Evolutionary conservation across 176 grass and related monocot species (phyloP), one percentile per base, ranked within the genome.

Genomic region (Phragmites australis): DNA sequence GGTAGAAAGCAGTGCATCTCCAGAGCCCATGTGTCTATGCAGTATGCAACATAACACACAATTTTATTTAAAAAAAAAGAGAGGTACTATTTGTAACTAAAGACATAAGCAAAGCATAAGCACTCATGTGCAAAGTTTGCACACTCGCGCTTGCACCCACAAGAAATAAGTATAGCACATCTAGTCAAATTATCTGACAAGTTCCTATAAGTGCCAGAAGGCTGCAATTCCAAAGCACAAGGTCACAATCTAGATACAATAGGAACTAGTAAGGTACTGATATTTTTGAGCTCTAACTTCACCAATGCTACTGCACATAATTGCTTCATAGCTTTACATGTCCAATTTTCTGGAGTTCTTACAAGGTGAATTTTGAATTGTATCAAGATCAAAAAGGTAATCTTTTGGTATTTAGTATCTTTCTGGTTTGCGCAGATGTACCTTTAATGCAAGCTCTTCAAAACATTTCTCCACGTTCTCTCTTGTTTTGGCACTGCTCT

Each of bases 401-500:
- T 14, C 8, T 43, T 60, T 50, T 34, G 2, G 16, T 69, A 75
- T 10, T 30, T 26, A 81, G 56, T 60, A 75, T 86, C 19, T 75
- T 83, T 57, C 19, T 44, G 17, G 58, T 77, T 49, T 65, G 27
- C 39, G 14, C 44, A 59, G 2, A 57, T 81, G 40, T 95, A 99
- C 96, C 96, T 99, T 95, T 52, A 93, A 37, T 29, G 90, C 90
- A 87, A 98, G 88, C 83, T 95, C 90, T 89, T 95, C 90, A 84
- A 99, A 99, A 82, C 92, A 99, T 89, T 91, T 88, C 71, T 95
- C 92, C 43, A 99, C 92, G 41, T 99, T 99, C 32, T 81, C 68
- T 77, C 90, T 86, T 86, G 96, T 94, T 90, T 89, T 99, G 17
- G 96, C 96, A 84, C 96, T 99, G 72, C 92, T 94, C 49, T 99